Percentiles rank a stretch among this genome's conserved stretches.
These are phyloP conservation scores for Chernovozyma sophiae-reginae DNA, from an alignment of 1,139 yeast species.

Conservation along the genomic window DNA sequence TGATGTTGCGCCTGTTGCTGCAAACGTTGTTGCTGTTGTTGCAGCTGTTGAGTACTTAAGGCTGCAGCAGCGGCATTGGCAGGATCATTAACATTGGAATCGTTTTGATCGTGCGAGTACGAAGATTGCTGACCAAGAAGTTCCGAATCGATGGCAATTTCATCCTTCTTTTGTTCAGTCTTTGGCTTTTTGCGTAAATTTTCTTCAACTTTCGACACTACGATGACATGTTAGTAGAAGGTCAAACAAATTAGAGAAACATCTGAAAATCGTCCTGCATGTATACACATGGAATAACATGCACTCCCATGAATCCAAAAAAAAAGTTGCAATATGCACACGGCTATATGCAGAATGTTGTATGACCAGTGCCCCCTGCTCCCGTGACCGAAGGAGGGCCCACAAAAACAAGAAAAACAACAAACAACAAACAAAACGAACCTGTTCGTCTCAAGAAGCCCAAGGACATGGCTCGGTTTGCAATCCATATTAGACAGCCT, in stretches of 20 bases:
- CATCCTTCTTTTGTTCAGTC: conserved; percentile 26
- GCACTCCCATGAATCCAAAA: too few relatives aligned
- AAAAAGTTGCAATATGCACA: too few relatives aligned
- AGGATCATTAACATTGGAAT: conserved; percentile 8
- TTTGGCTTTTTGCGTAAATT: conserved; percentile 21
- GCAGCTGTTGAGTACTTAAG: conserved; percentile 10
- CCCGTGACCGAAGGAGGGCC: not conserved
- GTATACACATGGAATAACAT: too few relatives aligned
- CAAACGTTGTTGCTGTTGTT: conserved; percentile 12
- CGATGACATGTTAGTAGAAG: too few relatives aligned
- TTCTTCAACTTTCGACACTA: conserved; percentile 24
- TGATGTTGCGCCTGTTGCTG: conserved; percentile 6
- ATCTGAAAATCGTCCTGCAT: too few relatives aligned
- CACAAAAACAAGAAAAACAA: conserved; percentile 1
- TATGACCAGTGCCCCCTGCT: not conserved
- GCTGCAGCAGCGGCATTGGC: conserved; percentile 13
- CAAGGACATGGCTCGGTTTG: too few relatives aligned
- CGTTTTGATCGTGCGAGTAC: conserved; percentile 13
- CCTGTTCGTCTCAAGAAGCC: too few relatives aligned
- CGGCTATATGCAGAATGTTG: too few relatives aligned
- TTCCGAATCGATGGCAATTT: conserved; percentile 45
- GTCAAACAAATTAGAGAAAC: too few relatives aligned
- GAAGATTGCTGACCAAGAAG: conserved; percentile 43
- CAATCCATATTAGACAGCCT: too few relatives aligned
- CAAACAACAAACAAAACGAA: not conserved